Conservation (phyloP, 73 alveolate species). For the Loxodes magnus region DNA sequence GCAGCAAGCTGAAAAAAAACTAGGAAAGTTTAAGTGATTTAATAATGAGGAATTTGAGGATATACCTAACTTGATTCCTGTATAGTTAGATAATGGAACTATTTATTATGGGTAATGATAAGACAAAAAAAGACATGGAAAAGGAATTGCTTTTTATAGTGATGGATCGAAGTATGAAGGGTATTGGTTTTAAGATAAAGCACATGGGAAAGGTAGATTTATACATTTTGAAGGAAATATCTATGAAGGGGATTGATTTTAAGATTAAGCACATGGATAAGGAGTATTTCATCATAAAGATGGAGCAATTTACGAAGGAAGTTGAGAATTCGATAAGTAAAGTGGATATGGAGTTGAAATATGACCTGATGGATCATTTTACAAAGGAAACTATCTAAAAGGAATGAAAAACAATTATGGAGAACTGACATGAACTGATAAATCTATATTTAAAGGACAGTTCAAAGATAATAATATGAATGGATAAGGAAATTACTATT, state of each 20-base stretch:
- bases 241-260: constrained; percentile 41
- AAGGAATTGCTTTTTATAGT: constrained; percentile 11
- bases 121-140: too few species aligned
- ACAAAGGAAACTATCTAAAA: constrained; percentile 22
- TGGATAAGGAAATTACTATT: constrained; percentile 21
- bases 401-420: constrained; percentile 33
- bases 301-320: constrained; percentile 35
- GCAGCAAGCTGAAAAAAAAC: too few species aligned
- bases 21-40: too few species aligned
- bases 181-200: constrained; percentile 31
- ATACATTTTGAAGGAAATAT: constrained; percentile 32
- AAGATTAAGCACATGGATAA: constrained; percentile 38
- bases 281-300: constrained; percentile 35
- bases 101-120: too few species aligned
- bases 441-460: constrained; percentile 12
- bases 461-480: constrained; percentile 21
- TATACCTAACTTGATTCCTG: too few species aligned
- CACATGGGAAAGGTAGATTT: constrained; percentile 59
- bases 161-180: constrained; percentile 32
- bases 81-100: too few species aligned
- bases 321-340: constrained; percentile 58
- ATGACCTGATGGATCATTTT: constrained; percentile 12
- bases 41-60: too few species aligned
- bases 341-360: constrained; percentile 60
- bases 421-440: constrained; percentile 12